phyloP scores from a whole-genome alignment of 2,329 filamentous ascomycete species.

The Colletotrichum sp. region DNA sequence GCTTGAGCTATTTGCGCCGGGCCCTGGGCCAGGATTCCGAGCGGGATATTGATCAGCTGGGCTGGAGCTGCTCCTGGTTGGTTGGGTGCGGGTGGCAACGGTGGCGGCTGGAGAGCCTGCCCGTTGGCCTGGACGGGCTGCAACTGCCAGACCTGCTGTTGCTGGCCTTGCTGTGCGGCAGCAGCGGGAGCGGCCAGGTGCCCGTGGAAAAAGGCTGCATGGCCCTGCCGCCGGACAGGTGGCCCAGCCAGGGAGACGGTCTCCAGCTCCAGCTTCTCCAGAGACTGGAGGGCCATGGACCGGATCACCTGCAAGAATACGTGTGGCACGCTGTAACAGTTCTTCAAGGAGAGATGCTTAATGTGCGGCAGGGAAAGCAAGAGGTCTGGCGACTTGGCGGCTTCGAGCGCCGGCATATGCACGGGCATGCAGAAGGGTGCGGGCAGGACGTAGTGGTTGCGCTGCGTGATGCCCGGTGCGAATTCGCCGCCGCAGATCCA shows the following conservation, averaged over 20 bases:
- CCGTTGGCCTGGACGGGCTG: not conserved
- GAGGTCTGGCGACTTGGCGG: conserved; percentile 35
- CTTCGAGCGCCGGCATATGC: conserved; percentile 31
- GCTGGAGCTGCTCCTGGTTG: not conserved
- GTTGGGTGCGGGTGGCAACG: conserved; percentile 4
- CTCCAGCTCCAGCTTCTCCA: conserved; percentile 63
- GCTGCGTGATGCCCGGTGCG: conserved; percentile 62
- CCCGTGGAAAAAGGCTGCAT: conserved; percentile 21
- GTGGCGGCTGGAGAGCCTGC: not conserved
- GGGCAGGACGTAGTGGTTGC: conserved; percentile 67
- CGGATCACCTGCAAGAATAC: conserved; percentile 58
- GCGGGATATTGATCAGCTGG: not conserved
- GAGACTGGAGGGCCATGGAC: conserved; percentile 46
- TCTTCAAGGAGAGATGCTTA: conserved; percentile 65
- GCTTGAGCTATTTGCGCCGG: not conserved
- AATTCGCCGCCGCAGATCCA: conserved; percentile 73
- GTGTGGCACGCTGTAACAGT: conserved; percentile 71
- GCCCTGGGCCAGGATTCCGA: not conserved
- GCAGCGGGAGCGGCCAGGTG: not conserved
- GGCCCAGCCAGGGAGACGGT: conserved; percentile 68
- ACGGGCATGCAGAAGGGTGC: conserved; percentile 51
- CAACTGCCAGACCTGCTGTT: not conserved
- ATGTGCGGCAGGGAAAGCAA: conserved; percentile 61
- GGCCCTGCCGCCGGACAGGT: conserved; percentile 25
- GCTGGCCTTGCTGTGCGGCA: not conserved